These are phyloP conservation scores for Aspergillus biplanus DNA, from an alignment of 495 filamentous ascomycete species.

Conservation along the genomic window DNA sequence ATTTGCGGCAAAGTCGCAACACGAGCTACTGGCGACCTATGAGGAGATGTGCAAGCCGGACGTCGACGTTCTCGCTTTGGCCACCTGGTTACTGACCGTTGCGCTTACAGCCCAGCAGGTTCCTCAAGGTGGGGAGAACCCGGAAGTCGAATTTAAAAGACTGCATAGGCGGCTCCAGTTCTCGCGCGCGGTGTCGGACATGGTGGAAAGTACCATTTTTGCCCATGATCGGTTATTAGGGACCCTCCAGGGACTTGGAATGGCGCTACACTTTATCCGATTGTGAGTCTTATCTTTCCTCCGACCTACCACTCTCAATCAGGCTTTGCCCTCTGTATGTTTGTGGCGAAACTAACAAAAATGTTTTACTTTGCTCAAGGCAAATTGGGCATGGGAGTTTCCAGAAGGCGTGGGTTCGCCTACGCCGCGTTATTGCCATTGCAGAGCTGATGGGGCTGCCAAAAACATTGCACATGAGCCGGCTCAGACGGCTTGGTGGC, in stretches of 20 bases:
- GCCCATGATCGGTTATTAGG: conserved; percentile 28
- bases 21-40: conserved; percentile 25
- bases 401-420: conserved; percentile 31
- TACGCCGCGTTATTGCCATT: conserved; percentile 32
- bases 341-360: neutral
- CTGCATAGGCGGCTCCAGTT: conserved; percentile 15
- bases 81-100: conserved; percentile 30
- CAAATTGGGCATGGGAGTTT: conserved; percentile 32
- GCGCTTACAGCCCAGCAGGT: conserved; percentile 32
- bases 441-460: conserved; percentile 37
- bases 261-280: conserved; percentile 28
- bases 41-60: conserved; percentile 28
- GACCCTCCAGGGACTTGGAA: conserved; percentile 25
- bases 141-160: neutral
- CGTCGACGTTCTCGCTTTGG: conserved; percentile 27
- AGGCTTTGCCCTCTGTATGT: neutral
- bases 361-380: conserved; percentile 11
- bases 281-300: conserved; percentile 26
- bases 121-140: conserved; percentile 10
- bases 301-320: neutral
- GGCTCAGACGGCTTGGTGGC: conserved; percentile 16
- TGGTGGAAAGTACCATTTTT: conserved; percentile 28
- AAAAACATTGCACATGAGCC: conserved; percentile 15
- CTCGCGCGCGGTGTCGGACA: conserved; percentile 23
- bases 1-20: conserved; percentile 15